Evolutionary conservation across 768 basidiomycete genomes (phyloP), one percentile per base, ranked within the genome.

Genomic region (Suillus lakei): DNA sequence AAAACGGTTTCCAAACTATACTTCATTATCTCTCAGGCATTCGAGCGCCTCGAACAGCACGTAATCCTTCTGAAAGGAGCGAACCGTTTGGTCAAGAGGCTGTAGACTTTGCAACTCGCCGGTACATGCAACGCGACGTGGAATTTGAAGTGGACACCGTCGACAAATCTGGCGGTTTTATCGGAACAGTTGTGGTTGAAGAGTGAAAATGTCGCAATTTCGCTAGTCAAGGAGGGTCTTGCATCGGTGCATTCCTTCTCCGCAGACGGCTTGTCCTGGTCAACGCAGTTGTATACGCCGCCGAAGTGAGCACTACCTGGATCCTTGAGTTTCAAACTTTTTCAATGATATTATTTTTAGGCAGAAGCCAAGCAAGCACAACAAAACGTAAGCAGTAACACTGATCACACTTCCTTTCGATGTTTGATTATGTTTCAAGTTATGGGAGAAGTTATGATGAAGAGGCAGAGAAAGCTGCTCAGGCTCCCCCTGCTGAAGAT

Each of bases 101-200:
- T 5, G 81, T 86, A 5, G 91, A 94, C 44, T 98, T 93, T 71
- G 84, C 94, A 3, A 85, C 86, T 9, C 86, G 88, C 50, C 85
- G 86, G 66, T 96, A 91, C 74, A 91, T 98, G 91, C 97, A 99
- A 76, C 88, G 97, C 34, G 97, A 99, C 72, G 89, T 95, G 7
- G 97, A 99, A 76, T 89, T 99, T 65, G 92, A 94, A 70, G 89
- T 98, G 54, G 94, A 97, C 65, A 85, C 86, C 18, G 87, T 91
- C 18, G 97, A 99, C 81, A 98, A 98, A 78, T 90, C 91, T 5
- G 97, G 97, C 44, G 98, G 98, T 4, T 98, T 97, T 78, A 96
- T 98, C 68, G 96, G 96, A 16, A 79, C 91, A n/a, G 1, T 82
- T 99, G 62, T 96, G 91, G 76, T 63, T 92, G 69, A 97, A 95